Percentiles rank a stretch among this genome's conserved stretches.
Conservation (phyloP, 2,329 filamentous ascomycete species). For the Ophiostoma fasciatum region DNA sequence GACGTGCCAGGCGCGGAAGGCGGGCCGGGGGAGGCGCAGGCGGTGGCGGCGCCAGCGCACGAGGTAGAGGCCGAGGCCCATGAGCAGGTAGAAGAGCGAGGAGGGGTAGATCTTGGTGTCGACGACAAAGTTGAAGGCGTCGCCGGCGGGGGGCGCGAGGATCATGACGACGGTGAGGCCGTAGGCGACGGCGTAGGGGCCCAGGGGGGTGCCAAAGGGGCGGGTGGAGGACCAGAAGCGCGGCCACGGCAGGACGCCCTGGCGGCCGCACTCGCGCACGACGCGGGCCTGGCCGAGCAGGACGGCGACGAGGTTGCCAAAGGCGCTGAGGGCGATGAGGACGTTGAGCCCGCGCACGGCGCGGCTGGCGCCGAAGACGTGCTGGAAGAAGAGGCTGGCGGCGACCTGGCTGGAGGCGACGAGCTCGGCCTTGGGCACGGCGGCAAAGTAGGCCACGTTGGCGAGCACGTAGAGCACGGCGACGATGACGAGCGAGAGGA, state of each 20-base stretch:
- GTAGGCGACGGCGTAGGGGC: constrained; percentile 44
- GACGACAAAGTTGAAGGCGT: constrained; percentile 52
- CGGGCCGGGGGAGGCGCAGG: constrained; percentile 29
- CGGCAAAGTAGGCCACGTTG: constrained; percentile 46
- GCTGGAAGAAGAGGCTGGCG: constrained; percentile 41
- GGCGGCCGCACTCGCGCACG: constrained; percentile 45
- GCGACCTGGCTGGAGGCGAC: constrained; percentile 34
- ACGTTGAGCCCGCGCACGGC: constrained; percentile 40
- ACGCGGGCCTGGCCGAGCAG: constrained; percentile 40
- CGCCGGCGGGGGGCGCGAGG: constrained; percentile 42
- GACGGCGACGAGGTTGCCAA: constrained; percentile 42
- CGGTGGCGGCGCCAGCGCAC: constrained; percentile 39
- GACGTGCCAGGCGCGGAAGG: constrained; percentile 45
- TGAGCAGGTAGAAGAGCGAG: constrained; percentile 40
- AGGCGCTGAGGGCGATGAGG: constrained; percentile 40
- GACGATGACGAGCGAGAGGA: constrained; percentile 34
- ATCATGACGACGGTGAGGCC: constrained; percentile 43
- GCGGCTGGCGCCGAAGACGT: constrained; percentile 35
- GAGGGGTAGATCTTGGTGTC: constrained; percentile 43
- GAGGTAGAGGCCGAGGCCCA: constrained; percentile 42
- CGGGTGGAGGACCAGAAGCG: constrained; percentile 45
- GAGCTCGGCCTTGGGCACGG: constrained; percentile 38
- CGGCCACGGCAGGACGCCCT: constrained; percentile 44
- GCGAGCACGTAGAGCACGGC: constrained; percentile 40
- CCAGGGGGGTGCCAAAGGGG: constrained; percentile 48